Evolutionary conservation across 2,329 filamentous ascomycete species (phyloP).

Genomic region (Fusarium guadeloupense): DNA sequence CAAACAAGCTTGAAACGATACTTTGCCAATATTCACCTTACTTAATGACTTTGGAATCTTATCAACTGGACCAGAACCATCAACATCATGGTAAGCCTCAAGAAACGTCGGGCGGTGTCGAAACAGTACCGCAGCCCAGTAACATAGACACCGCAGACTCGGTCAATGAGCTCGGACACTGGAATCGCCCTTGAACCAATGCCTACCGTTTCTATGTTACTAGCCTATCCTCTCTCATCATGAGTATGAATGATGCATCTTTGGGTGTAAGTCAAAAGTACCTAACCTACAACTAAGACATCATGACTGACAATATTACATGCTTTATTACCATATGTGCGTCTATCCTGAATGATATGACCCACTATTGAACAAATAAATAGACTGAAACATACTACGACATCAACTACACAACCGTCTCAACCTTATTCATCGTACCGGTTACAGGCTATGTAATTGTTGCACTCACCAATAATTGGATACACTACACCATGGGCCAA

Average conservation of each 20-base stretch:
- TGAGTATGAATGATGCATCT: constrained; percentile 75
- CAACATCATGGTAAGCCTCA: constrained; percentile 12
- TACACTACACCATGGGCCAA: constrained; percentile 73
- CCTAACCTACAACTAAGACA: background rate
- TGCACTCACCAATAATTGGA: constrained; percentile 69
- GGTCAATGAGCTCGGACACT: constrained; percentile 55
- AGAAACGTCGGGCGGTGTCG: constrained; percentile 8
- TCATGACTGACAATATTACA: constrained; percentile 40
- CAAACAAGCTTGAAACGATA: background rate
- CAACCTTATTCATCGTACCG: constrained; percentile 72
- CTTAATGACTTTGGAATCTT: background rate
- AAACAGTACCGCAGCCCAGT: constrained; percentile 7
- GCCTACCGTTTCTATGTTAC: constrained; percentile 66
- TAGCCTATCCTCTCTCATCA: constrained; percentile 69
- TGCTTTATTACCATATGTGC: constrained; percentile 59
- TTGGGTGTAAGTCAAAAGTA: constrained; percentile 61
- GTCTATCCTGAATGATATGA: constrained; percentile 23
- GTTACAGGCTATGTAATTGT: constrained; percentile 72
- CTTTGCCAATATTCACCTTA: background rate
- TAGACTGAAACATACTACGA: constrained; percentile 62
- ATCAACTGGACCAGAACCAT: background rate
- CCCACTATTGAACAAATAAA: background rate
- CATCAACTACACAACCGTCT: constrained; percentile 69
- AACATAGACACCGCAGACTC: constrained; percentile 14
- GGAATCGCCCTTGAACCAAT: constrained; percentile 71